Percentiles rank a stretch among this genome's conserved stretches.
Conservation (phyloP, 768 basidiomycete genomes). For the Boletus pseudo-olivaceus region DNA sequence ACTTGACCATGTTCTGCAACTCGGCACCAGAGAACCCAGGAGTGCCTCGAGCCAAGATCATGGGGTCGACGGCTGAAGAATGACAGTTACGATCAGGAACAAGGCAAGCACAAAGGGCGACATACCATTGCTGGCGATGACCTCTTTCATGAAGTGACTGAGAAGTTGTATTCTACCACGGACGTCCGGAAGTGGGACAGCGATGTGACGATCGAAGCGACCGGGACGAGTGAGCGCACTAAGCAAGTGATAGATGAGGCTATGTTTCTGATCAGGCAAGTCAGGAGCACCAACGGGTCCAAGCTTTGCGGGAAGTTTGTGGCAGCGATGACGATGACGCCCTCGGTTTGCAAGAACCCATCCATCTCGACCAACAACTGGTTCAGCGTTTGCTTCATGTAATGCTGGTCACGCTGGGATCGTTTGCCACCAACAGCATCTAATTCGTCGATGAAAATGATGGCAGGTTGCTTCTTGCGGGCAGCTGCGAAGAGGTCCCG, state of each 20-base stretch:
- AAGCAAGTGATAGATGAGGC: conserved; percentile 15
- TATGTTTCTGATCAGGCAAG: not conserved
- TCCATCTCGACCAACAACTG: conserved; percentile 97
- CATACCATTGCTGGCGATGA: conserved; percentile 58
- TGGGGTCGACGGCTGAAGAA: conserved; percentile 70
- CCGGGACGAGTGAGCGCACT: conserved; percentile 96
- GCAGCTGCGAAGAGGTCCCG: conserved; percentile 93
- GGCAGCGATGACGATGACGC: conserved; percentile 93
- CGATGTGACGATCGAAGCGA: conserved; percentile 90
- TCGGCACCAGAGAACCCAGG: conserved; percentile 97
- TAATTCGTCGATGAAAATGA: conserved; percentile 97
- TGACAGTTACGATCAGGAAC: not conserved
- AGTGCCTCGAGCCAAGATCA: conserved; percentile 87
- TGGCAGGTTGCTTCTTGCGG: conserved; percentile 91
- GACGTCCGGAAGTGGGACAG: conserved; percentile 92
- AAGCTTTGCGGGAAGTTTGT: conserved; percentile 96
- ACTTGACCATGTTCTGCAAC: conserved; percentile 96
- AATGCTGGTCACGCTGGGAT: conserved; percentile 77
- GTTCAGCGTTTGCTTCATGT: conserved; percentile 93
- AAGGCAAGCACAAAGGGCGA: not conserved
- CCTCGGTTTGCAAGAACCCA: conserved; percentile 90
- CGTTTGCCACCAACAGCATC: conserved; percentile 93
- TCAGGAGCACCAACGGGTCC: conserved; percentile 62
- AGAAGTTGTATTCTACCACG: conserved; percentile 92
- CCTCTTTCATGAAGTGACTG: conserved; percentile 83